phyloP scores from a whole-genome alignment of 1,284 basidiomycete species.

The Paramarasmius palmivorus region DNA sequence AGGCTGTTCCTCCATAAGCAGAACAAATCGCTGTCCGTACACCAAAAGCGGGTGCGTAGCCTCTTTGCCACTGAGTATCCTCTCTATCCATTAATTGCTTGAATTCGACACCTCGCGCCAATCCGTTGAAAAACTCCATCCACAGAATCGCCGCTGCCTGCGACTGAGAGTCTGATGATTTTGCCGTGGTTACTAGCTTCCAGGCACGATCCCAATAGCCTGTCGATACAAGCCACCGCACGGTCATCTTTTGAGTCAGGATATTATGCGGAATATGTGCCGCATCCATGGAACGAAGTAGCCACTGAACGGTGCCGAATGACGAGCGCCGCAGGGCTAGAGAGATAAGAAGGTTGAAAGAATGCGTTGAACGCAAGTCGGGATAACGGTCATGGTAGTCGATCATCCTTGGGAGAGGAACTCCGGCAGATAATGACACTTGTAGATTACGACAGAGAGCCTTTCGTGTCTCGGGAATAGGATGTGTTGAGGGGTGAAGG shows the following conservation, averaged over 20 bases:
- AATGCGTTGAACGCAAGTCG: slow-evolving; percentile 43
- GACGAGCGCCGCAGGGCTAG: slow-evolving; percentile 44
- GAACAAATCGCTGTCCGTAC: slow-evolving; percentile 10
- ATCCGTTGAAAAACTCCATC: slow-evolving; percentile 51
- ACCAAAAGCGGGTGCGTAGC: slow-evolving; percentile 4
- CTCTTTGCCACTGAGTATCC: background rate
- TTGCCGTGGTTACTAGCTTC: slow-evolving; percentile 18
- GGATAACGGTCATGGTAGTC: slow-evolving; percentile 51
- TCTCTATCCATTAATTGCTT: background rate
- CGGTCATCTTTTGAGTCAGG: slow-evolving; percentile 48
- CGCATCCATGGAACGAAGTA: slow-evolving; percentile 42
- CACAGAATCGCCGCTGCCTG: slow-evolving; percentile 38
- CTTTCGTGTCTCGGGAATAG: slow-evolving; percentile 18
- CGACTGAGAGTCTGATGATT: background rate
- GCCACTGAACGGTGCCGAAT: slow-evolving; percentile 39
- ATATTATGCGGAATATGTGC: slow-evolving; percentile 37
- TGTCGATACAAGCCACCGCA: slow-evolving; percentile 48
- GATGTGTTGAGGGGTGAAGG: slow-evolving; percentile 12
- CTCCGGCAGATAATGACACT: slow-evolving; percentile 30
- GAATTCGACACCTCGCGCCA: slow-evolving; percentile 29
- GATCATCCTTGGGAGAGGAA: slow-evolving; percentile 34
- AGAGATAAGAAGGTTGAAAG: slow-evolving; percentile 55
- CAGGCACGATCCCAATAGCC: slow-evolving; percentile 54
- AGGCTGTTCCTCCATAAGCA: slow-evolving; percentile 12
- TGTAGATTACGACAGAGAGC: slow-evolving; percentile 49